These are phyloP conservation scores for Dillenia turbinata DNA, from an alignment of 164 flowering plant species.

Conservation along the genomic window DNA sequence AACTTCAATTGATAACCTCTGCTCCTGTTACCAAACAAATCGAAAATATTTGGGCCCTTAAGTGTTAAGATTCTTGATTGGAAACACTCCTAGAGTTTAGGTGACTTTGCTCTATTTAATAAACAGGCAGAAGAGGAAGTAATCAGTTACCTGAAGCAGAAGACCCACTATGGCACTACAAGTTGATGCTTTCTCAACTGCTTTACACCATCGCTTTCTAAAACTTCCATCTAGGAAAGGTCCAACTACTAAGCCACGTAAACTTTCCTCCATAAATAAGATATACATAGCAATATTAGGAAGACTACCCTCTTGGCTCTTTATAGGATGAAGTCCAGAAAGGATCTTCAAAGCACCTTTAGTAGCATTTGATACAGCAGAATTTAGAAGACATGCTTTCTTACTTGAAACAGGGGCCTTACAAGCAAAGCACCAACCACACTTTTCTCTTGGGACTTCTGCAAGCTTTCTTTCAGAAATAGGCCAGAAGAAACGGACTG, in stretches of 20 bases:
- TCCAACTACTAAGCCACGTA: slow-evolving; percentile 65
- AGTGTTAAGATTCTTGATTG: too few species aligned
- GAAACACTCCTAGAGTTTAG: too few species aligned
- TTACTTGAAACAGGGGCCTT: slow-evolving; percentile 47
- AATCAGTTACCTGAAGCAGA: slow-evolving; percentile 70
- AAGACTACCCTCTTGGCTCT: slow-evolving; percentile 58
- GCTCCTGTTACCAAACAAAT: too few species aligned
- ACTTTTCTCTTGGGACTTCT: slow-evolving; percentile 91
- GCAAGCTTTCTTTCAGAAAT: slow-evolving; percentile 65
- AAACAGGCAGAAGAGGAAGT: neutral
- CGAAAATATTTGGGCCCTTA: too few species aligned
- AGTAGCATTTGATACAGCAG: slow-evolving; percentile 62
- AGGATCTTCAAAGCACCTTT: slow-evolving; percentile 55
- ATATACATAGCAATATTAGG: slow-evolving; percentile 62
- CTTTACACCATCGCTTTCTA: slow-evolving; percentile 68
- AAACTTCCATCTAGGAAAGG: slow-evolving; percentile 46
- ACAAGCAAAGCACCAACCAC: slow-evolving; percentile 97
- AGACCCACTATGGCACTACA: slow-evolving; percentile 45
- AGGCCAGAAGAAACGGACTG: slow-evolving; percentile 88
- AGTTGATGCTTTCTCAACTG: slow-evolving; percentile 52
- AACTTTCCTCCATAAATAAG: slow-evolving; percentile 68
- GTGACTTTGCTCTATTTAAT: too few species aligned
- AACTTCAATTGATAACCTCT: too few species aligned
- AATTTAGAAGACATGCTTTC: slow-evolving; percentile 83
- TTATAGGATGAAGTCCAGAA: slow-evolving; percentile 39